These are phyloP conservation scores for Clonostachys byssicola DNA, from an alignment of 2,329 filamentous ascomycete species.

Conservation along the genomic window DNA sequence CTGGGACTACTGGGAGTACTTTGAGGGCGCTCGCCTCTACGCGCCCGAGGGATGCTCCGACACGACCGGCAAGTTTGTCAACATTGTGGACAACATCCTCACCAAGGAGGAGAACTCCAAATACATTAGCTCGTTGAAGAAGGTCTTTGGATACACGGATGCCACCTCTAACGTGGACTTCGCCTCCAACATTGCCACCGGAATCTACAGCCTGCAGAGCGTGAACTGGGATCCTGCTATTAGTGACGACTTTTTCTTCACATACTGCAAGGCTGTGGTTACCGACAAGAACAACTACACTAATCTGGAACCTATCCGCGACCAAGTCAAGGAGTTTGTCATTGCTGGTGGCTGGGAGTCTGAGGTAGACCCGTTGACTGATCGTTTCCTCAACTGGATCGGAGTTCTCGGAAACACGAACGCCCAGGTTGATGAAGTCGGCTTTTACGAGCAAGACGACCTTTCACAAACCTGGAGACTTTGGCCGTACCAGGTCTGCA, in stretches of 20 bases:
- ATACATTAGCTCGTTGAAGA: constrained; percentile 40
- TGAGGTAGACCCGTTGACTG: background rate
- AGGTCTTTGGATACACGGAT: constrained; percentile 36
- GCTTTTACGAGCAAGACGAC: constrained; percentile 1
- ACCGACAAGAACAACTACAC: background rate
- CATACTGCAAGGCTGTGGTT: constrained; percentile 4
- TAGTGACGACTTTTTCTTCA: constrained; percentile 22
- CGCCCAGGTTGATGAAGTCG: too few species aligned
- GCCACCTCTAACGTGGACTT: constrained; percentile 42
- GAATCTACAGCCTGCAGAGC: constrained; percentile 38
- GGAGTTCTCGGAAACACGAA: background rate
- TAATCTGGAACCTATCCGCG: background rate
- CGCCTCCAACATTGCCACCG: constrained; percentile 31
- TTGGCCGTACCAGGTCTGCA: constrained; percentile 7
- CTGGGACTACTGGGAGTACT: constrained; percentile 68
- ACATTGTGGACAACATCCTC: constrained; percentile 46
- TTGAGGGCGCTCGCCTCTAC: constrained; percentile 43
- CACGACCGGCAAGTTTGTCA: constrained; percentile 53
- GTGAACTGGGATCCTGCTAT: constrained; percentile 52
- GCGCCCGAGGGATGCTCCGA: constrained; percentile 58
- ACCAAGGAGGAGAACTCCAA: constrained; percentile 21
- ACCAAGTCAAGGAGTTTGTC: background rate
- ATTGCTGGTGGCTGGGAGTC: background rate
- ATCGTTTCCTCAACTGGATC: constrained; percentile 2
- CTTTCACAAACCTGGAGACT: constrained; percentile 6